Percentiles rank a stretch among this genome's conserved stretches.
These are phyloP conservation scores for Phaeoacremonium minimum DNA, from an alignment of 2,329 filamentous ascomycete species.

Conservation along the genomic window DNA sequence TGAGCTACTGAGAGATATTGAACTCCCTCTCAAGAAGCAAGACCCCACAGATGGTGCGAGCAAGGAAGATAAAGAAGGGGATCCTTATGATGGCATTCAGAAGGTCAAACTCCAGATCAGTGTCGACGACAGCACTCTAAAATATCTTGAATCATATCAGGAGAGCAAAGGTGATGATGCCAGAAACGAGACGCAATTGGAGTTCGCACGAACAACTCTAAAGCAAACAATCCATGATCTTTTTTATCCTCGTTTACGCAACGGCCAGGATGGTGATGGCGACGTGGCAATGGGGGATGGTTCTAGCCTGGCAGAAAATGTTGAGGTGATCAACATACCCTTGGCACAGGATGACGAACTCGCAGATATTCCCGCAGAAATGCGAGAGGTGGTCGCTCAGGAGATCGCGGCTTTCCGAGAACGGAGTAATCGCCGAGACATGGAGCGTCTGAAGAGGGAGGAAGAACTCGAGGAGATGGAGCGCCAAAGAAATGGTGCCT, in stretches of 20 bases:
- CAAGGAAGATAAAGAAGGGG: slow-evolving; percentile 21
- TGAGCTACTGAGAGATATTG: slow-evolving; percentile 76
- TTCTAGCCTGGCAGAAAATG: slow-evolving; percentile 46
- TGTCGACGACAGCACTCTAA: slow-evolving; percentile 77
- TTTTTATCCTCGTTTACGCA: slow-evolving; percentile 58
- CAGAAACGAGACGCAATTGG: slow-evolving; percentile 62
- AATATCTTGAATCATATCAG: slow-evolving; percentile 81
- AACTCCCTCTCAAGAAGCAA: slow-evolving; percentile 78
- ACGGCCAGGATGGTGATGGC: slow-evolving; percentile 56
- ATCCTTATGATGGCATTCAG: slow-evolving; percentile 52
- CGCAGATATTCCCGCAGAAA: slow-evolving; percentile 90
- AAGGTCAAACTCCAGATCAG: slow-evolving; percentile 69
- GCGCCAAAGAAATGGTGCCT: slow-evolving; percentile 63
- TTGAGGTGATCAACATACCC: slow-evolving; percentile 87
- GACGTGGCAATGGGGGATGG: slow-evolving; percentile 68
- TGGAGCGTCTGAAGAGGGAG: slow-evolving; percentile 82
- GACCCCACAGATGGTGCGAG: slow-evolving; percentile 37
- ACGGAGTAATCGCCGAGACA: slow-evolving; percentile 79
- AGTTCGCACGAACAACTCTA: slow-evolving; percentile 64
- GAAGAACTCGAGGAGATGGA: slow-evolving; percentile 91
- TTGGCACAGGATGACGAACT: slow-evolving; percentile 87
- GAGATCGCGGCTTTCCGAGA: slow-evolving; percentile 96
- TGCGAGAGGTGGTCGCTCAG: slow-evolving; percentile 89
- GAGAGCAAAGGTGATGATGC: slow-evolving; percentile 61
- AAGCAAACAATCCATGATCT: slow-evolving; percentile 66